Evolutionary conservation across 495 filamentous ascomycete genomes (phyloP), one percentile per base, ranked within the genome.

Genomic region (Friedmanniomyces simplex): DNA sequence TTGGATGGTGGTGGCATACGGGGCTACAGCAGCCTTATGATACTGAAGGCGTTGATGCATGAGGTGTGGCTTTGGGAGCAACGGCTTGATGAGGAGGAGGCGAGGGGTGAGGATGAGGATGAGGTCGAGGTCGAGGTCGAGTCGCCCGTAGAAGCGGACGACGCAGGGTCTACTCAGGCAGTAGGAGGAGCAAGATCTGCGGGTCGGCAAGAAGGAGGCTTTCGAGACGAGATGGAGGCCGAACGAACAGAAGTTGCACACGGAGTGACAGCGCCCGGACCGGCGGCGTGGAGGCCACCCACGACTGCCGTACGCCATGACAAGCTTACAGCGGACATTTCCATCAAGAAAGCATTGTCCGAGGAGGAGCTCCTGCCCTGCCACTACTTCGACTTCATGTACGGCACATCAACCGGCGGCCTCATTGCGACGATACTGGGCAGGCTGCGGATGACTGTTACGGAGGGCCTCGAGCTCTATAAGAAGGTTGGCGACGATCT

Each of bases 341-440:
- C 12, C 11, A 51, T 21, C 24, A 22, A 21, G 39, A 60, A 48
- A 50, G 25, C n/a, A 6, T 46, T 68, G 54, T 58, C 61, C 24
- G 67, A 71, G 50, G 62, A 72, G 24, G 63, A 71, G 18, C 62
- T 72, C 20, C 58, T 74, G 3, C 75, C 72, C 32, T 74, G 71
- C 56, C 71, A 76, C 50, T 76, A 74, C 61, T 77, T 77, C 62
- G 75, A 77, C 59, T 73, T 69, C 52, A 74, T 77, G 59, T 74
- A 71, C 51, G 74, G 75, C 24, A 73, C 71, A 20, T 68, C 64
- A 25, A 73, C 71, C 1, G 71, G 69, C 25, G 71, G 77, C 12
- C 65, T 82, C 1, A 79, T 82, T 54, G 72, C 75, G 1, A 79
- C 79, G 24, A 74, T 81, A 69, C 70, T 82, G 7, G 77, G 77